phyloP scores from a whole-genome alignment of 129 eudicot genomes.

The Centella asiatica region DNA sequence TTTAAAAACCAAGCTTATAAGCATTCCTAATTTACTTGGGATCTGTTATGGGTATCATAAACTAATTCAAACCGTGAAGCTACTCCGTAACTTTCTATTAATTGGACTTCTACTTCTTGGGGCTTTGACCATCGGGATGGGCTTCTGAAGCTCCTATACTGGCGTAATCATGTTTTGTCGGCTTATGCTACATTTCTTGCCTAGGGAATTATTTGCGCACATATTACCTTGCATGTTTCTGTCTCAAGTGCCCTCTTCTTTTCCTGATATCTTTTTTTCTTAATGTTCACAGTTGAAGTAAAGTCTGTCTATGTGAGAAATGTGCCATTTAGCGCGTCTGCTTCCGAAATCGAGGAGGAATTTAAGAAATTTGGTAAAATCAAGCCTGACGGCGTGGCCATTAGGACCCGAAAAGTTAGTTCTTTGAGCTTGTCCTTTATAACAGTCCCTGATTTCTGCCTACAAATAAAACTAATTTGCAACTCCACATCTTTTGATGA shows the following conservation, averaged over 20 bases:
- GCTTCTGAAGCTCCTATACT: too few species aligned
- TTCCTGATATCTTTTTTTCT: conserved; percentile 9
- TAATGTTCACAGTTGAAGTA: conserved; percentile 43
- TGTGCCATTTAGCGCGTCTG: conserved; percentile 56
- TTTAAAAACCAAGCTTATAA: too few species aligned
- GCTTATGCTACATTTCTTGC: too few species aligned
- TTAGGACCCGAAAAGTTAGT: conserved; percentile 81
- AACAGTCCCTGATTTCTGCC: not conserved
- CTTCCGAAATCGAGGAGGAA: conserved; percentile 75
- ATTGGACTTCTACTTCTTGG: too few species aligned
- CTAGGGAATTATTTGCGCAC: not conserved
- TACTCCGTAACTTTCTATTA: too few species aligned
- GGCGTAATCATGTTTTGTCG: too few species aligned
- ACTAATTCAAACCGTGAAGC: too few species aligned
- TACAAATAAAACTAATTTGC: not conserved
- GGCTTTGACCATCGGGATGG: too few species aligned
- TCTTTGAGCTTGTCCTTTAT: conserved; percentile 5
- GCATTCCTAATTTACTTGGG: too few species aligned
- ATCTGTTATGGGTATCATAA: too few species aligned
- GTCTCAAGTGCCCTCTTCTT: not conserved
- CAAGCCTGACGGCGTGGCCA: conserved; percentile 82
- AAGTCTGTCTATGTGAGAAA: conserved; percentile 89
- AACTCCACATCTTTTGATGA: conserved; percentile 14
- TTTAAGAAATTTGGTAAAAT: conserved; percentile 82
- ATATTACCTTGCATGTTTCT: conserved; percentile 7